Percentiles rank a stretch among this genome's conserved stretches.
phyloP scores from a whole-genome alignment of 352 stramenopile species.

The Phytophthora rubi region DNA sequence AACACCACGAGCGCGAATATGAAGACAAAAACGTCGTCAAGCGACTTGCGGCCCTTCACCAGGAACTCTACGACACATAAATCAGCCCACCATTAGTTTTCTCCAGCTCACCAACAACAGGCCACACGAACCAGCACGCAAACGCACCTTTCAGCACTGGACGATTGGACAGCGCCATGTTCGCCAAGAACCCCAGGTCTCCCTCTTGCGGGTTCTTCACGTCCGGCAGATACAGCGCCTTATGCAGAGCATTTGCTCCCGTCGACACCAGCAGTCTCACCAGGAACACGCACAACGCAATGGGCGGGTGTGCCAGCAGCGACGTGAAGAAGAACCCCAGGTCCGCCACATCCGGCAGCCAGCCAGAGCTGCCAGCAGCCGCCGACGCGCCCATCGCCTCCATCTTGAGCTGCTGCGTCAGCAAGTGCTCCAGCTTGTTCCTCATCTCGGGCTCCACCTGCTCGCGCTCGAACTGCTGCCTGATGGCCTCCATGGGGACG shows the following conservation, averaged over 20 bases:
- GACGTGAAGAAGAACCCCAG: conserved; percentile 57
- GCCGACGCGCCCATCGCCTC: conserved; percentile 22
- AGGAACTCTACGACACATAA: conserved; percentile 55
- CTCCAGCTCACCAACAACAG: not conserved
- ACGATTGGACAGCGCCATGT: conserved; percentile 63
- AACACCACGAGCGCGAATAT: conserved; percentile 66
- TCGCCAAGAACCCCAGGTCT: conserved; percentile 68
- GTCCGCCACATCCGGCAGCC: conserved; percentile 63
- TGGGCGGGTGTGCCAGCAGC: conserved; percentile 61
- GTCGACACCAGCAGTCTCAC: conserved; percentile 60
- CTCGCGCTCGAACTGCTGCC: conserved; percentile 75
- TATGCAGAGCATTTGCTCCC: conserved; percentile 44
- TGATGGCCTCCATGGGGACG: conserved; percentile 66
- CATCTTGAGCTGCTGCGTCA: conserved; percentile 48
- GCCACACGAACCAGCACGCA: not conserved
- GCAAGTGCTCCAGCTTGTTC: conserved; percentile 58
- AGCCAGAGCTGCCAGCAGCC: conserved; percentile 33
- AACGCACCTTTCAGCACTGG: conserved; percentile 66
- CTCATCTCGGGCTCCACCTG: conserved; percentile 55
- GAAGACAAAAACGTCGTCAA: conserved; percentile 82
- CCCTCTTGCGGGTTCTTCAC: conserved; percentile 71
- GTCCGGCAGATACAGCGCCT: conserved; percentile 56
- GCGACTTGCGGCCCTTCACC: conserved; percentile 66
- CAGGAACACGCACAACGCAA: conserved; percentile 67
- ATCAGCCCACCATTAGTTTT: not conserved